phyloP scores from a whole-genome alignment of 1,284 basidiomycete genomes.

The Takashimella tepidaria region DNA sequence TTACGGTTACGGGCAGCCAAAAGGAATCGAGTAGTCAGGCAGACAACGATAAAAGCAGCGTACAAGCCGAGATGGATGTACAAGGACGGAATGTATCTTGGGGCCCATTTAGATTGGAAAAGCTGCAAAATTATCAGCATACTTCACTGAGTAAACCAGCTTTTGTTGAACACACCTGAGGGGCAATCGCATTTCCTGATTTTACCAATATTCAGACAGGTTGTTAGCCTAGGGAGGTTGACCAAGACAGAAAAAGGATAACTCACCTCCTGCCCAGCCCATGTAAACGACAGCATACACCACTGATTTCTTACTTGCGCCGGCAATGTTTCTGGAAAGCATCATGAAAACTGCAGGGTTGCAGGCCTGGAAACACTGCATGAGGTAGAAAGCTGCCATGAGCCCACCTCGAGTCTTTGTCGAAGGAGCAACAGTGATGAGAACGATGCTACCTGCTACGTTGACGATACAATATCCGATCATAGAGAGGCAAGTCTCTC shows the following conservation, averaged over 20 bases:
- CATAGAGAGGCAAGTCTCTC: conserved; percentile 23
- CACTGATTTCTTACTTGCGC: conserved; percentile 32
- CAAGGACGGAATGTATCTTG: conserved; percentile 18
- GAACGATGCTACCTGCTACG: conserved; percentile 24
- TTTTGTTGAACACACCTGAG: not conserved
- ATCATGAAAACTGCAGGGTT: conserved; percentile 23
- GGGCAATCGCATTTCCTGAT: not conserved
- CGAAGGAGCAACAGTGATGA: conserved; percentile 21
- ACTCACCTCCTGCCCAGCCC: conserved; percentile 27
- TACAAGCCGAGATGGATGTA: conserved; percentile 22
- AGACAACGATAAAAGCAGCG: conserved; percentile 11
- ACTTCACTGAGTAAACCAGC: not conserved
- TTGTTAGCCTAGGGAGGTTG: too few relatives aligned
- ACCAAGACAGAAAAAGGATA: too few relatives aligned
- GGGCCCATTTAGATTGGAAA: conserved; percentile 23
- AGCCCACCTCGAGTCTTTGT: conserved; percentile 19
- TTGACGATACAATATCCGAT: conserved; percentile 23
- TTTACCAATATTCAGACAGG: too few relatives aligned
- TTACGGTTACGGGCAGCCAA: conserved; percentile 9
- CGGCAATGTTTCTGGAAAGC: conserved; percentile 27
- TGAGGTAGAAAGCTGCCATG: conserved; percentile 24
- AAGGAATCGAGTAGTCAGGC: conserved; percentile 10
- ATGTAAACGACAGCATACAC: conserved; percentile 26
- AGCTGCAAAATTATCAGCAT: conserved; percentile 49
- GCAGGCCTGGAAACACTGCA: conserved; percentile 26